A percentile compares a stretch with the other conserved stretches of the same genome.
Evolutionary conservation across 1,284 basidiomycete species (phyloP).

Genomic region (Malassezia cuniculi): DNA sequence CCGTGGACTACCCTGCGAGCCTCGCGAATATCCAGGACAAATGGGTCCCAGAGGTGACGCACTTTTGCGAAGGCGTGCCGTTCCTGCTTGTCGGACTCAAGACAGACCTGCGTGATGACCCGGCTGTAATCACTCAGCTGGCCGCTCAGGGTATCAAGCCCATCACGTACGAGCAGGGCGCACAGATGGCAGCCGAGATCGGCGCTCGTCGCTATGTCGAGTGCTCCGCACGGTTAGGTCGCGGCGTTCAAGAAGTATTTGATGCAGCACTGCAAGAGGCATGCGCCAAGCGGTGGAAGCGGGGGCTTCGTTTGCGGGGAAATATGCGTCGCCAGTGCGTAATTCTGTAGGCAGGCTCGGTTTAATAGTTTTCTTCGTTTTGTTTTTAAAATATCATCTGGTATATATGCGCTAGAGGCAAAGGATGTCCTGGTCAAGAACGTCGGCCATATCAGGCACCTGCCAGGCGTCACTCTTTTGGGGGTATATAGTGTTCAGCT

Average conservation of each 20-base stretch:
- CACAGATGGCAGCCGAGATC: conserved; percentile 69
- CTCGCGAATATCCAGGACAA: conserved; percentile 79
- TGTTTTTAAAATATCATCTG: too few relatives aligned
- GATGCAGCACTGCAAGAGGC: conserved; percentile 75
- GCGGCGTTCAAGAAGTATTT: conserved; percentile 85
- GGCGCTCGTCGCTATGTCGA: conserved; percentile 81
- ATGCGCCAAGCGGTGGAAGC: conserved; percentile 8
- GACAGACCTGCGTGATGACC: conserved; percentile 65
- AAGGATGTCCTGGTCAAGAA: conserved; percentile 10
- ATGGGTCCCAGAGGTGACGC: conserved; percentile 93
- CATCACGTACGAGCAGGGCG: conserved; percentile 55
- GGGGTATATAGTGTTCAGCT: background rate
- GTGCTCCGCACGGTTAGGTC: conserved; percentile 81
- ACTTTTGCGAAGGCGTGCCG: conserved; percentile 89
- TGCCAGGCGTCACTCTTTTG: background rate
- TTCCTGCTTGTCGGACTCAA: conserved; percentile 87
- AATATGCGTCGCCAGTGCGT: background rate
- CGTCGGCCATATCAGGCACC: conserved; percentile 1
- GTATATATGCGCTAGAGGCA: conserved; percentile 10
- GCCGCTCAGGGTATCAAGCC: conserved; percentile 78
- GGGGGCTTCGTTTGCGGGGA: background rate
- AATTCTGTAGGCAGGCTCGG: conserved; percentile 4
- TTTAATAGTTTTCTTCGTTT: too few relatives aligned
- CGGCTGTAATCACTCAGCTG: conserved; percentile 78
- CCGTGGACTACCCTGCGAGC: conserved; percentile 88